Base-by-base conservation (phyloP, 345 rosid genomes). In the Acer negundo region DNA sequence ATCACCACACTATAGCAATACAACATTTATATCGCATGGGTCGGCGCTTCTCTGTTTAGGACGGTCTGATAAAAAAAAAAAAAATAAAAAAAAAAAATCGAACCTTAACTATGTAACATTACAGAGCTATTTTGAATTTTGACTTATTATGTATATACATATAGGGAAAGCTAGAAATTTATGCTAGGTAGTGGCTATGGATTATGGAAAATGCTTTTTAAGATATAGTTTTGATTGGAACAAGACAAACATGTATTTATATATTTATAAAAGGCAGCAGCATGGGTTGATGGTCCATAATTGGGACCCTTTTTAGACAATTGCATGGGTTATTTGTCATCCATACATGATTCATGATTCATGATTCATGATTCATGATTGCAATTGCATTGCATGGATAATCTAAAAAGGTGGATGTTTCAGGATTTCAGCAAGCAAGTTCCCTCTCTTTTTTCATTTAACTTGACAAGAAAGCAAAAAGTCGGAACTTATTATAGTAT, bases 391-490 rank as follows among this genome's bases (percentile, higher is more conserved):
- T 35, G 11, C 67, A 28, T 28, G 17, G 58, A 53, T 16, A 53
- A 53, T 15, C 20, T 13, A 16, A 4, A 2, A 53, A 16, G 17
- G 49, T 10, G 49, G 49, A 10, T 10, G 2, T 11, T 46, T 46
- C 13, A 9, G 49, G 49, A 15, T 40, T 19, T 42, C 6, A n/a
- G 26, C 49, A 67, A 10, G 15, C 49, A 67, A 10, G 15, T 51
- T 70, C 19, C 63, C 8, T 2, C 47, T 35, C 11, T 71, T n/a
- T 12, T 15, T 53, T 53, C 58, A 15, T 4, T 4, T 53, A 4
- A 24, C 9, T 73, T 46, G 62, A 13, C 49, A n/a, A 26, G n/a
- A 49, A 13, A 67, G 72, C 72, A 53, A 35, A 65, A 66, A 22
- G 42, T 35, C 23, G 53, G 17, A 58, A 42, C 22, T 20, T 40